phyloP scores from a whole-genome alignment of 169 alveolate genomes.

The Besnoitia besnoiti region DNA sequence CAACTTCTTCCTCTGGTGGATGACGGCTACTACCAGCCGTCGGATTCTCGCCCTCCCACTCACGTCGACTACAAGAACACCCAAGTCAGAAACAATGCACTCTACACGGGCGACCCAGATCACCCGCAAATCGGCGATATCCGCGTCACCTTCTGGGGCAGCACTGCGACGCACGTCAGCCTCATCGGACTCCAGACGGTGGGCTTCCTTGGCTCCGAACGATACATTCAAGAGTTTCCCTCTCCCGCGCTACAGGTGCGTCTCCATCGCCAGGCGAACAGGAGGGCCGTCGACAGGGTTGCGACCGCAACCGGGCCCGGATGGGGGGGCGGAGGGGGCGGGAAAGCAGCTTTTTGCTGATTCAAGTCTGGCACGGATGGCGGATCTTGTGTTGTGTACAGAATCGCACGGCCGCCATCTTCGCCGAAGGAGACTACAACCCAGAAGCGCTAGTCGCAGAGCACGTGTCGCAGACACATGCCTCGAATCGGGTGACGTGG shows the following conservation, averaged over 20 bases:
- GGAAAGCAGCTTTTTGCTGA: too few species aligned
- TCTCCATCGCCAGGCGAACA: too few species aligned
- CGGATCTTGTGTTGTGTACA: too few species aligned
- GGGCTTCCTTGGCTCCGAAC: background rate
- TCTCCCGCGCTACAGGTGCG: constrained; percentile 11
- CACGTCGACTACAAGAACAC: constrained; percentile 55
- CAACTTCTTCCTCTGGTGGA: constrained; percentile 57
- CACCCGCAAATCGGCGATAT: constrained; percentile 65
- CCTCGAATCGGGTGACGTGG: constrained; percentile 19
- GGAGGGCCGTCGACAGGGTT: too few species aligned
- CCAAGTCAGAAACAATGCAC: constrained; percentile 52
- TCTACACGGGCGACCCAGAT: constrained; percentile 59
- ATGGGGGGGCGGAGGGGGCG: too few species aligned
- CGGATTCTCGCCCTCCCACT: constrained; percentile 55
- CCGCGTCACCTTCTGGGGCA: constrained; percentile 67
- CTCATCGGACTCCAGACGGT: constrained; percentile 45
- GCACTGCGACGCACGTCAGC: constrained; percentile 60
- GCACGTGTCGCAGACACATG: constrained; percentile 24
- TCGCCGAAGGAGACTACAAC: constrained; percentile 42
- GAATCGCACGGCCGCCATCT: constrained; percentile 2
- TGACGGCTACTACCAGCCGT: constrained; percentile 59
- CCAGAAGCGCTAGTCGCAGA: constrained; percentile 18
- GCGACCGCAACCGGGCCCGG: too few species aligned
- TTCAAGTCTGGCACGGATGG: too few species aligned
- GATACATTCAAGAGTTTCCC: background rate